Base-by-base conservation (phyloP, 2,329 filamentous ascomycete genomes). In the Aspergillus vadensis region DNA sequence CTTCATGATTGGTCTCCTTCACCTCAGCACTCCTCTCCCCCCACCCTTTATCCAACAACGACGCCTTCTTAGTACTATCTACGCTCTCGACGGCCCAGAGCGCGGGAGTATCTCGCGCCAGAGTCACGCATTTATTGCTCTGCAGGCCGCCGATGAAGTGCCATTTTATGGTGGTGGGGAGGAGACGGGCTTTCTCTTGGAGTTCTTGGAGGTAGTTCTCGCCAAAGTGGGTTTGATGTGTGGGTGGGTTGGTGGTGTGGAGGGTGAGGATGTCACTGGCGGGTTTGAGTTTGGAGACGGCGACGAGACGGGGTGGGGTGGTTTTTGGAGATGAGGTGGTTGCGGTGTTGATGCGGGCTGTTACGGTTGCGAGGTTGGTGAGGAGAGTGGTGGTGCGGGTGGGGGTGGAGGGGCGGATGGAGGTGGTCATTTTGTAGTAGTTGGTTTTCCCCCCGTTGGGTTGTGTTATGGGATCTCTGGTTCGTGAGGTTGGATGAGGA, bases 201-300 rank as follows among this genome's bases (percentile, higher is more conserved):
- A 99, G 85, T 77, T 99, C 95, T 77, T 94, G 91, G 4, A 90
- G 84, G 80, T 99, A 99, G 81, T 99, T 99, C 79, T 99, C 95
- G 69, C 95, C 95, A 76, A 98, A 98, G 79, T 99, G 91, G 17
- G 68, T 57, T 93, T 91, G 1, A 79, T 76, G 30, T 10, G 80
- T 75, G 1, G 83, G 81, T 36, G 0, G 82, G 77, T 69, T 85
- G 82, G 79, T 96, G 10, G 30, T 36, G 32, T 36, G 89, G 1
- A 99, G 85, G 30, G 92, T 89, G 58, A 96, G 83, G 70, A 99
- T 90, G 76, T 99, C 95, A 70, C 91, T 91, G 61, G 88, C 91
- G 14, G 95, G 94, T 79, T 99, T 98, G 67, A 97, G 84, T 78
- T 99, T 99, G 43, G 93, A 97, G 53, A 99, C 95, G 27, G 95